Evolutionary conservation across 2,329 filamentous ascomycete species (phyloP).

Genomic region (Curvularia verruculosa): DNA sequence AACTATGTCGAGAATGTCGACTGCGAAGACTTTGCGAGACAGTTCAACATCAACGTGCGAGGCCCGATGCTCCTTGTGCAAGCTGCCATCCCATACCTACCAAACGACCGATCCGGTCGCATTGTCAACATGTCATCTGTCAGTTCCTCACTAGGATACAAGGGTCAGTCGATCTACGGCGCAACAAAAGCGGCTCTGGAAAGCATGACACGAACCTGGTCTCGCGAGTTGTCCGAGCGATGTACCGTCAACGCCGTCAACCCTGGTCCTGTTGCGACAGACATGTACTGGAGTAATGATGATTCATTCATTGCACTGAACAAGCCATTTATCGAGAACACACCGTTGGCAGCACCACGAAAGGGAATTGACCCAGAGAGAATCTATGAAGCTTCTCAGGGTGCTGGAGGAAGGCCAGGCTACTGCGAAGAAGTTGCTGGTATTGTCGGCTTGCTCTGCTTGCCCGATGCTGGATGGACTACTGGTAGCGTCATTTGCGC

Average conservation of each 20-base stretch:
- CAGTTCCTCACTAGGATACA: conserved; percentile 63
- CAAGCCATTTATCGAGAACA: conserved; percentile 65
- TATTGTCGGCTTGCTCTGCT: conserved; percentile 76
- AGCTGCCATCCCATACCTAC: conserved; percentile 72
- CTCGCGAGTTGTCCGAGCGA: conserved; percentile 65
- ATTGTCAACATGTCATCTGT: conserved; percentile 68
- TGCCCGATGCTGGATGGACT: conserved; percentile 73
- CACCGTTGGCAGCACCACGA: conserved; percentile 68
- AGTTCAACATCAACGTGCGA: conserved; percentile 81
- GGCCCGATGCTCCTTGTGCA: conserved; percentile 80
- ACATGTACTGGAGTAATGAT: conserved; percentile 67
- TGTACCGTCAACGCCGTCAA: conserved; percentile 71
- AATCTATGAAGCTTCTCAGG: conserved; percentile 52
- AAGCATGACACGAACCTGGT: conserved; percentile 72
- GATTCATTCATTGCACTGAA: conserved; percentile 64
- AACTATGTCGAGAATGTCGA: conserved; percentile 67
- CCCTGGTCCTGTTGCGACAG: conserved; percentile 66
- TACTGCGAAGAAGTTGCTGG: conserved; percentile 76
- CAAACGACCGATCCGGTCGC: conserved; percentile 68
- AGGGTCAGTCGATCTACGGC: conserved; percentile 66
- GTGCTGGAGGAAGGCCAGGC: conserved; percentile 61
- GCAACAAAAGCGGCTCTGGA: conserved; percentile 71
- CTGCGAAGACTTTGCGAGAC: conserved; percentile 68
- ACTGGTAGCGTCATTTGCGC: conserved; percentile 81
- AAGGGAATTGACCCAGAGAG: conserved; percentile 66